These are phyloP conservation scores for Termitomyces sp. DNA, from an alignment of 768 basidiomycete species.

Conservation along the genomic window DNA sequence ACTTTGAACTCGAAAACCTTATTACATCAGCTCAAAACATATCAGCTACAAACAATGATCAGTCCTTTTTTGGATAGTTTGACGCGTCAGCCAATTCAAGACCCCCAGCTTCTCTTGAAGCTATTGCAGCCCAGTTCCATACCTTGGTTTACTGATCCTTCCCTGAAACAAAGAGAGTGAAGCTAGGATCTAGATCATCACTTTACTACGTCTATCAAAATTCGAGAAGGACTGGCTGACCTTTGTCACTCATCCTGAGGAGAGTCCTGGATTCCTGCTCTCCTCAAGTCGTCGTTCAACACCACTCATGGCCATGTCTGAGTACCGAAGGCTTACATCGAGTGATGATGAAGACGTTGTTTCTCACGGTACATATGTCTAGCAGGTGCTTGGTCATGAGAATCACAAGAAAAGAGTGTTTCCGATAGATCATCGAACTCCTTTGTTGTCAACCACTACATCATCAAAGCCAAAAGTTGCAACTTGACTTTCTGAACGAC, in stretches of 20 bases:
- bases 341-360: too few relatives aligned
- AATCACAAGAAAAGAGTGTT: not conserved
- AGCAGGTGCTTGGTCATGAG: too few relatives aligned
- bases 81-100: not conserved
- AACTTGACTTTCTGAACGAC: too few relatives aligned
- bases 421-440: not conserved
- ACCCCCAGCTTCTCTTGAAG: not conserved
- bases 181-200: too few relatives aligned
- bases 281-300: too few relatives aligned
- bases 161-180: not conserved
- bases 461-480: not conserved
- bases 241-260: too few relatives aligned
- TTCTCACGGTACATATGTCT: not conserved
- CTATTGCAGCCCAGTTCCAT: not conserved
- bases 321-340: too few relatives aligned
- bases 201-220: too few relatives aligned
- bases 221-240: too few relatives aligned
- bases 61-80: not conserved
- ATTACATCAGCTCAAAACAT: constrained; percentile 3
- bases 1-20: not conserved
- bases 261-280: too few relatives aligned
- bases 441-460: not conserved
- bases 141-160: too few relatives aligned
- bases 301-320: too few relatives aligned
- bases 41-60: not conserved